phyloP scores from a whole-genome alignment of 208 protist species.

The Leishmania martiniquensis region DNA sequence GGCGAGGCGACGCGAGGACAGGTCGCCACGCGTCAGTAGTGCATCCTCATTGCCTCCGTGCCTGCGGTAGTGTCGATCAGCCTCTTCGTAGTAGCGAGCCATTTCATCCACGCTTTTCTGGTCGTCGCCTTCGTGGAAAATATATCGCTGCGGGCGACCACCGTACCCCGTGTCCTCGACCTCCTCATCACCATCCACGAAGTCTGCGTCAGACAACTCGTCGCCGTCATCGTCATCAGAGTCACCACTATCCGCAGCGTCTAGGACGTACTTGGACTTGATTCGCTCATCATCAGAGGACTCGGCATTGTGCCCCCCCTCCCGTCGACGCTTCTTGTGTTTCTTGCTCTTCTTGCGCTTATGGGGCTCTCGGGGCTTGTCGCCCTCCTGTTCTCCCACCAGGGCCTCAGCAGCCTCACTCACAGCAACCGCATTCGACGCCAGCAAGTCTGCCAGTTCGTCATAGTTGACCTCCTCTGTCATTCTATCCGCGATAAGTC shows the following conservation, averaged over 20 bases:
- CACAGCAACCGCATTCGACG: conserved; percentile 4
- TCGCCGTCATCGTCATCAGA: conserved; percentile 34
- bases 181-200: conserved; percentile 57
- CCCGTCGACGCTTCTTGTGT: conserved; percentile 27
- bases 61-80: conserved; percentile 25
- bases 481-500: conserved; percentile 33
- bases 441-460: conserved; percentile 73
- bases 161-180: conserved; percentile 18
- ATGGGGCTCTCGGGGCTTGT: conserved; percentile 29
- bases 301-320: conserved; percentile 21
- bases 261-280: conserved; percentile 35
- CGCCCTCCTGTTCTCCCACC: neutral
- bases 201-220: conserved; percentile 35
- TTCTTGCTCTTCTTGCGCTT: conserved; percentile 20
- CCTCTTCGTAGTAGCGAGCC: conserved; percentile 80
- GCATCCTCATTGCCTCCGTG: conserved; percentile 24
- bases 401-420: conserved; percentile 1
- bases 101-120: conserved; percentile 75
- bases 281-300: conserved; percentile 24
- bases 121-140: conserved; percentile 78
- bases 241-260: conserved; percentile 43
- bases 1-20: conserved; percentile 75
- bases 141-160: conserved; percentile 29
- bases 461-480: conserved; percentile 69
- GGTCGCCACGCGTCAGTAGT: conserved; percentile 34